These are phyloP conservation scores for Nemania abortiva DNA, from an alignment of 2,329 filamentous ascomycete genomes.

Conservation along the genomic window DNA sequence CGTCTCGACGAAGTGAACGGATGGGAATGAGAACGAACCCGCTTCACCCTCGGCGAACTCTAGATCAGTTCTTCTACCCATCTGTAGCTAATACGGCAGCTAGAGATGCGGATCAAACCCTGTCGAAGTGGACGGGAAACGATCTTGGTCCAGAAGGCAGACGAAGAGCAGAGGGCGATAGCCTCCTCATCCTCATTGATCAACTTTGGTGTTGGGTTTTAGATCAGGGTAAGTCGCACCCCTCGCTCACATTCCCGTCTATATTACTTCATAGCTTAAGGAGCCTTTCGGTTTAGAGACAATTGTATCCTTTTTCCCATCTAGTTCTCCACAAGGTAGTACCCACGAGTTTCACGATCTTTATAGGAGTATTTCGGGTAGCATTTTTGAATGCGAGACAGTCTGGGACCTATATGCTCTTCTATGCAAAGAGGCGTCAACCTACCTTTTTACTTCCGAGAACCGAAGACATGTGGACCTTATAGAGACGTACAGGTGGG, in stretches of 20 bases:
- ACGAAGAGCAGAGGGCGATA: neutral
- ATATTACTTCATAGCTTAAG: neutral
- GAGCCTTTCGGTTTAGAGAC: neutral
- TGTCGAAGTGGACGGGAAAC: neutral
- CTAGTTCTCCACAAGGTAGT: no score
- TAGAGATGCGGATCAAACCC: neutral
- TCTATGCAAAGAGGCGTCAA: neutral
- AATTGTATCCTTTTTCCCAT: neutral
- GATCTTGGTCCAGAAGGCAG: neutral
- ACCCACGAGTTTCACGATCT: no score
- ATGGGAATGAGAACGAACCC: no score
- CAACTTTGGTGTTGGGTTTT: neutral
- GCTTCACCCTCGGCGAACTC: no score
- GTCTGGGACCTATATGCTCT: neutral
- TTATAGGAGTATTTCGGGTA: no score
- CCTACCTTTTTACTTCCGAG: neutral
- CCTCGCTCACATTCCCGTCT: neutral
- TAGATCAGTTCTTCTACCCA: no score
- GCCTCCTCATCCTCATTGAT: neutral
- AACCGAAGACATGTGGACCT: neutral
- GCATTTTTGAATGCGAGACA: neutral
- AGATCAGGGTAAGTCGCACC: neutral
- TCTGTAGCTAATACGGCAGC: no score
- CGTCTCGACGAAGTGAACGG: no score
- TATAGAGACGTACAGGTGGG: neutral